phyloP scores from a whole-genome alignment of 192 early-diverging fungal species.

The Backusella tarrabulga region DNA sequence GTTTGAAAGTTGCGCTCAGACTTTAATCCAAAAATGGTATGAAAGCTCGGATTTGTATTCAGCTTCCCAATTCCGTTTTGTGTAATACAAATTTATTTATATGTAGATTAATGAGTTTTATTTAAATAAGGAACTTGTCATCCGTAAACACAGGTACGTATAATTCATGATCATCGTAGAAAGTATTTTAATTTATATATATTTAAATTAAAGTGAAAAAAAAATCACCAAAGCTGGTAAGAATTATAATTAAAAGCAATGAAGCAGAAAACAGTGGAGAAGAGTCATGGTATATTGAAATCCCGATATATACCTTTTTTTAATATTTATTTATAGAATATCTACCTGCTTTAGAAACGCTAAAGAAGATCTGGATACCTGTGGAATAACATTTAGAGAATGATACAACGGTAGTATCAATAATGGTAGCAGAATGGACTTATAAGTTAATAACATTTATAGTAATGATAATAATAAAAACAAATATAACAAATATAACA shows the following conservation, averaged over 20 bases:
- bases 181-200: background rate
- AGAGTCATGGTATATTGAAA: background rate
- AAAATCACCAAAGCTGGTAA: constrained; percentile 2
- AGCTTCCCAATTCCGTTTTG: background rate
- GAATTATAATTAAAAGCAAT: background rate
- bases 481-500: background rate
- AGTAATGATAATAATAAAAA: background rate
- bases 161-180: background rate
- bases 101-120: background rate
- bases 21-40: constrained; percentile 6
- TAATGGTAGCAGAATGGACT: background rate
- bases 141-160: background rate
- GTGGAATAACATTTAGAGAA: background rate
- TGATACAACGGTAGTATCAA: background rate
- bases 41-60: constrained; percentile 6
- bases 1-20: background rate
- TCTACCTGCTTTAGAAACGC: background rate
- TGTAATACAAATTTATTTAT: background rate
- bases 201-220: background rate
- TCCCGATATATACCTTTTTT: background rate
- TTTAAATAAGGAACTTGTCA: background rate
- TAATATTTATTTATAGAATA: background rate
- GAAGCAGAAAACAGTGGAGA: background rate
- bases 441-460: background rate
- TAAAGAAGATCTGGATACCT: background rate